Percentiles rank a stretch among this genome's conserved stretches.
Evolutionary conservation across 1,284 basidiomycete genomes (phyloP).

Genomic region (Ustilago cynodontis): DNA sequence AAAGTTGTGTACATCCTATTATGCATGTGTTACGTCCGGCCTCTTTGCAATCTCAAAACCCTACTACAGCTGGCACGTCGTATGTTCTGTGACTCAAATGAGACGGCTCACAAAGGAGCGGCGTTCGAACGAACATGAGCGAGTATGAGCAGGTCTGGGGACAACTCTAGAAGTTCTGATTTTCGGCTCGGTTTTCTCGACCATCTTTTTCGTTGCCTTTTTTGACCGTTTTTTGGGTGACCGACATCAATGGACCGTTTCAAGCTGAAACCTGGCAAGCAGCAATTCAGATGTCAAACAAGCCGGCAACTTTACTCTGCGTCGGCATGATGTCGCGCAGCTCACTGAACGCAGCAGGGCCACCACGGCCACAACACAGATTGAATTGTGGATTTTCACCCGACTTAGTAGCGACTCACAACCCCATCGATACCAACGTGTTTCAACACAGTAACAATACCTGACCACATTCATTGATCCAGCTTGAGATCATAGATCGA

Average conservation of each 20-base stretch:
- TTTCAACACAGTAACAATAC: too few relatives aligned
- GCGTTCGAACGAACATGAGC: not conserved
- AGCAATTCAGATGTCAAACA: too few relatives aligned
- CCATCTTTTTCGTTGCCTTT: not conserved
- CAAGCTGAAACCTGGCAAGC: too few relatives aligned
- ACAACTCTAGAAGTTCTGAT: too few relatives aligned
- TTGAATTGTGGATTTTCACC: too few relatives aligned
- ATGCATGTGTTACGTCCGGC: constrained; percentile 18
- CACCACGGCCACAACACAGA: too few relatives aligned
- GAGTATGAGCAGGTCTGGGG: not conserved
- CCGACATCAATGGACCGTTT: too few relatives aligned
- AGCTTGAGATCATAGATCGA: not conserved
- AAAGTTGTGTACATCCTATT: constrained; percentile 6
- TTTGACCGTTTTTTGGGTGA: not conserved
- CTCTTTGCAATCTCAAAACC: constrained; percentile 24
- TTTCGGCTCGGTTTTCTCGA: not conserved
- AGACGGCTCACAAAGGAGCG: not conserved
- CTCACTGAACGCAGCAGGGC: too few relatives aligned
- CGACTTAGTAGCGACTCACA: too few relatives aligned
- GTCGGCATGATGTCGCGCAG: too few relatives aligned
- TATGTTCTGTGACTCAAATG: not conserved
- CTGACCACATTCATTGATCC: not conserved
- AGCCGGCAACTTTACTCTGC: too few relatives aligned
- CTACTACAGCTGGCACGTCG: not conserved
- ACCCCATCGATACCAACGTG: too few relatives aligned